These are phyloP conservation scores for Trichoderma atroviride DNA, from an alignment of 2,329 filamentous ascomycete genomes.

Conservation along the genomic window DNA sequence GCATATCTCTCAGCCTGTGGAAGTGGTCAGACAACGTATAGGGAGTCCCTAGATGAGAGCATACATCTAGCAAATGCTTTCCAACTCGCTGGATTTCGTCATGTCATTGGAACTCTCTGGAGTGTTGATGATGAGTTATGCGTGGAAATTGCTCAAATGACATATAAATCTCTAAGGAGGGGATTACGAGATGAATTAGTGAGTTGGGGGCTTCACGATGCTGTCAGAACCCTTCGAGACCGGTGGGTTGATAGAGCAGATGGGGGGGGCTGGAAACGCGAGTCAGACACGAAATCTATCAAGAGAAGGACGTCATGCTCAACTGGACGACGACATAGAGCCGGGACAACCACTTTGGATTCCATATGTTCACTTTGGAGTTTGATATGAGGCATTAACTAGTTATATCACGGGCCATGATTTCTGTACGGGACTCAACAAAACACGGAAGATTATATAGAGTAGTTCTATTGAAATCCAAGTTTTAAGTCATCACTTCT, in stretches of 20 bases:
- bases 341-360: neutral
- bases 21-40: rapidly evolving
- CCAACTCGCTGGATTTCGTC: neutral
- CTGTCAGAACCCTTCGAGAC: neutral
- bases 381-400: too few relatives aligned
- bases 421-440: too few relatives aligned
- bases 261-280: too few relatives aligned
- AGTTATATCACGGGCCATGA: too few relatives aligned
- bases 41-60: neutral
- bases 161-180: too few relatives aligned
- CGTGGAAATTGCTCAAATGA: neutral
- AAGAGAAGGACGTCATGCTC: too few relatives aligned
- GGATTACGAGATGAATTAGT: neutral
- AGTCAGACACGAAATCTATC: too few relatives aligned
- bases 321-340: neutral
- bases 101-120: neutral
- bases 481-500: too few relatives aligned
- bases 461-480: too few relatives aligned
- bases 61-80: neutral
- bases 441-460: too few relatives aligned
- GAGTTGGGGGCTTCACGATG: neutral
- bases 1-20: neutral
- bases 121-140: neutral
- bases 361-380: neutral
- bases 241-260: neutral